Percentiles rank a stretch among this genome's conserved stretches.
Evolutionary conservation across 208 protist genomes (phyloP).

Genomic region (Crithidia brevicula): DNA sequence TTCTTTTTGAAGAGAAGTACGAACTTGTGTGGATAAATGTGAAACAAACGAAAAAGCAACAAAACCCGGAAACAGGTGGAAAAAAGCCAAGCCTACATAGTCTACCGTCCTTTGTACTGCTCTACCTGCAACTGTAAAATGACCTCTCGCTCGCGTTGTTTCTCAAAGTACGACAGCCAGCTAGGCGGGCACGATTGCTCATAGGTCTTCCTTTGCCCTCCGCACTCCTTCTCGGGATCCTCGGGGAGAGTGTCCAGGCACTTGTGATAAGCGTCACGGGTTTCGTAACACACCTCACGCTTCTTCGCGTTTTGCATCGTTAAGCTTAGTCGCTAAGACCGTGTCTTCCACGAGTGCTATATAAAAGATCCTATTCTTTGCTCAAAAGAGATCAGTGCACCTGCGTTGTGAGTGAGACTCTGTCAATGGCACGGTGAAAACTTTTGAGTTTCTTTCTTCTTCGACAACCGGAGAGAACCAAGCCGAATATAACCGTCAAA

Average conservation of each 20-base stretch:
- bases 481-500: no score
- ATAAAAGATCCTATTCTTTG: no score
- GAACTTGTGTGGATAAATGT: not conserved
- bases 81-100: not conserved
- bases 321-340: not conserved
- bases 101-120: slow-evolving; percentile 48
- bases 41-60: not conserved
- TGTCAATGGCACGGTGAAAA: no score
- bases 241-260: slow-evolving; percentile 80
- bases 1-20: not conserved
- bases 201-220: slow-evolving; percentile 44
- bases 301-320: slow-evolving; percentile 80
- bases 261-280: slow-evolving; percentile 74
- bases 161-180: slow-evolving; percentile 85
- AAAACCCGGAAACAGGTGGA: slow-evolving; percentile 11
- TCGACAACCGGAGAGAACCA: no score
- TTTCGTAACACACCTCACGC: slow-evolving; percentile 77
- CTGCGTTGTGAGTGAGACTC: no score
- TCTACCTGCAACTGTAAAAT: slow-evolving; percentile 83
- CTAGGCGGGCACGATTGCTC: slow-evolving; percentile 66
- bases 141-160: slow-evolving; percentile 81
- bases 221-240: slow-evolving; percentile 68
- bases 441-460: no score
- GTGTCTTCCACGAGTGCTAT: no score
- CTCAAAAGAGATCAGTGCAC: no score